Conservation (phyloP, 352 stramenopile species). For the Pythium aristosporum region DNA sequence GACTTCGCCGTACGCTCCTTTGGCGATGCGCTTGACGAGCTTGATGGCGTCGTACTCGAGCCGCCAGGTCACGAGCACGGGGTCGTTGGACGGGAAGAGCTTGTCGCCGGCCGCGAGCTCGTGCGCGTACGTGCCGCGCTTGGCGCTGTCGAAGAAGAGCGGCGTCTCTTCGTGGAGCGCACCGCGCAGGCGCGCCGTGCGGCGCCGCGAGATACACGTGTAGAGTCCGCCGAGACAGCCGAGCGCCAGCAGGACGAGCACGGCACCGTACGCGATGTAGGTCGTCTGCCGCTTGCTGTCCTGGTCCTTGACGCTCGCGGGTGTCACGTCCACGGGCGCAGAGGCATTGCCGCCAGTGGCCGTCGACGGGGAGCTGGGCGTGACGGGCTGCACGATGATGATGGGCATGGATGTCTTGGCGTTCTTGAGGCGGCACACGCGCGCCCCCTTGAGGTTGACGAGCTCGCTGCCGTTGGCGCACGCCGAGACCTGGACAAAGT, state of each 20-base stretch:
- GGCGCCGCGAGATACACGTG: constrained; percentile 36
- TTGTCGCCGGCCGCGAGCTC: constrained; percentile 57
- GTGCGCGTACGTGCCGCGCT: constrained; percentile 53
- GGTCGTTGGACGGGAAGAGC: constrained; percentile 69
- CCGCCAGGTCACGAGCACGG: constrained; percentile 68
- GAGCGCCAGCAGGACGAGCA: constrained; percentile 45
- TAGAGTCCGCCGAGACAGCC: constrained; percentile 44
- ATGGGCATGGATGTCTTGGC: constrained; percentile 21
- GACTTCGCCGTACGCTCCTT: constrained; percentile 70
- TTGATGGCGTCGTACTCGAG: constrained; percentile 70
- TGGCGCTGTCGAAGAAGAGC: constrained; percentile 69
- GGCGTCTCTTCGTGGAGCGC: constrained; percentile 71
- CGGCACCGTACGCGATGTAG: constrained; percentile 45
- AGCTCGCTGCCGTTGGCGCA: constrained; percentile 44
- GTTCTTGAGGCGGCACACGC: constrained; percentile 40
- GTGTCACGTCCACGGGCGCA: constrained; percentile 4
- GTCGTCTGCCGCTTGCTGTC: constrained; percentile 34
- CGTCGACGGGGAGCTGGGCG: constrained; percentile 28
- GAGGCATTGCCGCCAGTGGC: constrained; percentile 13
- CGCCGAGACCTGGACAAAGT: constrained; percentile 50
- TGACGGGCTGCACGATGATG: constrained; percentile 31
- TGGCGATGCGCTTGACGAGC: constrained; percentile 60
- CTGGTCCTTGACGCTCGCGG: constrained; percentile 10
- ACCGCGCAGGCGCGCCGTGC: constrained; percentile 38
- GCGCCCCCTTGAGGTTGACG: constrained; percentile 58